Conservation (phyloP, 768 basidiomycete genomes). For the Lentinus brumalis region DNA sequence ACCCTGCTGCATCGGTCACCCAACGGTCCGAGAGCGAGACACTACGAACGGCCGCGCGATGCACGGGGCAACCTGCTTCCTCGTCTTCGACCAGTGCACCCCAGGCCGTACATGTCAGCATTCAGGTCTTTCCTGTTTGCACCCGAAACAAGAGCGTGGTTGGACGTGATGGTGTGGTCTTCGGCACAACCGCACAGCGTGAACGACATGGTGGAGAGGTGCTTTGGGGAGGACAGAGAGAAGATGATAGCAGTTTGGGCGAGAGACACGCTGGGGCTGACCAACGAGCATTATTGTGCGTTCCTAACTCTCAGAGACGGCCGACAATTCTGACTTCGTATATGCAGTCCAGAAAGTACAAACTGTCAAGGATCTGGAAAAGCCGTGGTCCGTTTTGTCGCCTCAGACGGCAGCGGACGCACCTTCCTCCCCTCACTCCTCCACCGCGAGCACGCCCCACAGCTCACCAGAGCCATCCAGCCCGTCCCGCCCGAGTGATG, state of each 20-base stretch:
- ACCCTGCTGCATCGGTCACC: slow-evolving; percentile 66
- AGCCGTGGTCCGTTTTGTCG: slow-evolving; percentile 58
- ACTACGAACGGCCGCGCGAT: slow-evolving; percentile 11
- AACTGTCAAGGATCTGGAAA: slow-evolving; percentile 77
- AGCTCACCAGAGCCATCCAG: slow-evolving; percentile 5
- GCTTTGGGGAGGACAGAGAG: slow-evolving; percentile 49
- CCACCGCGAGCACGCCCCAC: slow-evolving; percentile 16
- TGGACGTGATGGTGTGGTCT: slow-evolving; percentile 89
- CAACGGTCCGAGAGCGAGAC: slow-evolving; percentile 22
- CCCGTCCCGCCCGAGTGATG: slow-evolving; percentile 1
- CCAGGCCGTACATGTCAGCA: slow-evolving; percentile 65
- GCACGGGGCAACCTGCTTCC: slow-evolving; percentile 16
- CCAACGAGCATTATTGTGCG: slow-evolving; percentile 64
- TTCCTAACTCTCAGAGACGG: slow-evolving; percentile 23
- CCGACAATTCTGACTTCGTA: slow-evolving; percentile 1
- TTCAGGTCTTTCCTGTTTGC: slow-evolving; percentile 69
- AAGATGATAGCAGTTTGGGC: slow-evolving; percentile 73
- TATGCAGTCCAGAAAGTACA: slow-evolving; percentile 38
- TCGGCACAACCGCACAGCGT: slow-evolving; percentile 84
- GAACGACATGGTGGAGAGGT: slow-evolving; percentile 66
- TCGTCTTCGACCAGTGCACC: slow-evolving; percentile 46
- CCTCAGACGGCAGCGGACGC: neutral
- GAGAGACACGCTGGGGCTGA: slow-evolving; percentile 74
- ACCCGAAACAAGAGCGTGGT: slow-evolving; percentile 58
- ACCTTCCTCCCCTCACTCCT: slow-evolving; percentile 15